Evolutionary conservation across 1,284 basidiomycete genomes (phyloP).

Genomic region (Ustilago curta): DNA sequence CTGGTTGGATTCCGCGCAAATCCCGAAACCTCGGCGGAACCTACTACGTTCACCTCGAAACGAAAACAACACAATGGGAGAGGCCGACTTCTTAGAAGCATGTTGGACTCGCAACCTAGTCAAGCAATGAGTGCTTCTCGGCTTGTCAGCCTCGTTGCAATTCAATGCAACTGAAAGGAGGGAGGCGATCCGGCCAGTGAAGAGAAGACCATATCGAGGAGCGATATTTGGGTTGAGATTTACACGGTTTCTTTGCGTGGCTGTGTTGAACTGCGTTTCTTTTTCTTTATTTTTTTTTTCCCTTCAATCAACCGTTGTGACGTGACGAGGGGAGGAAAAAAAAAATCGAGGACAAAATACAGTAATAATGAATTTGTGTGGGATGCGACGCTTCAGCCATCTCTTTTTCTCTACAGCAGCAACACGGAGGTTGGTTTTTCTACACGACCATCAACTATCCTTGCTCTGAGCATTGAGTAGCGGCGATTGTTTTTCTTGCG

Average conservation of each 20-base stretch:
- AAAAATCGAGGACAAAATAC: background rate
- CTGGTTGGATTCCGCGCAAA: constrained; percentile 25
- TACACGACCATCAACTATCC: background rate
- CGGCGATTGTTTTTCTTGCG: too few species aligned
- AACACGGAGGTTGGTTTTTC: background rate
- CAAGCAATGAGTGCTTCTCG: background rate
- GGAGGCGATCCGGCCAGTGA: too few species aligned
- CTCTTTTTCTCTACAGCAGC: background rate
- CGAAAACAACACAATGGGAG: constrained; percentile 50
- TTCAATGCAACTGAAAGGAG: too few species aligned
- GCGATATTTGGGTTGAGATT: too few species aligned
- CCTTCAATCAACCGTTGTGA: too few species aligned
- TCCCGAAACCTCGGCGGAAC: constrained; percentile 28
- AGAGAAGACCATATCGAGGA: too few species aligned
- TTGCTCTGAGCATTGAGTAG: too few species aligned
- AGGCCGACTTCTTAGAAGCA: constrained; percentile 21
- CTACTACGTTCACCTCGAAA: constrained; percentile 43
- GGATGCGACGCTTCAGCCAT: constrained; percentile 11
- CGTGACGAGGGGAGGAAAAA: too few species aligned
- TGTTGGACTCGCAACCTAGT: background rate
- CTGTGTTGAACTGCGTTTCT: too few species aligned
- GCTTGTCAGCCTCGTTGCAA: background rate
- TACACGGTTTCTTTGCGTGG: too few species aligned
- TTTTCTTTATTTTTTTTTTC: too few species aligned
- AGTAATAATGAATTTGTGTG: background rate